Evolutionary conservation across 805 yeast genomes (phyloP).

Genomic region (Gaillardinia entomophila): DNA sequence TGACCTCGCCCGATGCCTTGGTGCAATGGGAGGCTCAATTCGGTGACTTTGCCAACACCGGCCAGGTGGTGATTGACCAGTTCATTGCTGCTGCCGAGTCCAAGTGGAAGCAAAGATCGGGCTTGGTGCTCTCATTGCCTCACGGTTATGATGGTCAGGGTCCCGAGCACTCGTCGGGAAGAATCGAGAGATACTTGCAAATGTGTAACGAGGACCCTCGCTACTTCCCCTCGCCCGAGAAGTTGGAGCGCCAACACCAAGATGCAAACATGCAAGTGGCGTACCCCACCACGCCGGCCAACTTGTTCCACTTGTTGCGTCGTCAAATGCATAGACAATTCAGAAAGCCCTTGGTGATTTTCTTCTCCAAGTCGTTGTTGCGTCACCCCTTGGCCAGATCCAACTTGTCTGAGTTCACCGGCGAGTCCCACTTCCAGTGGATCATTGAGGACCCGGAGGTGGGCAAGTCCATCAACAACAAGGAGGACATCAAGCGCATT

Average conservation of each 20-base stretch:
- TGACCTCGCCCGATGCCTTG: slow-evolving; percentile 94
- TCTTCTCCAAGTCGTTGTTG: slow-evolving; percentile 89
- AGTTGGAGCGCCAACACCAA: slow-evolving; percentile 95
- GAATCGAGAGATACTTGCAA: slow-evolving; percentile 95
- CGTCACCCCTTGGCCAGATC: slow-evolving; percentile 94
- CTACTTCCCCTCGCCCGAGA: slow-evolving; percentile 82
- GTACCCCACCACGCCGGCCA: slow-evolving; percentile 97
- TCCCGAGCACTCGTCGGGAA: slow-evolving; percentile 98
- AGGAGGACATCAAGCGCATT: slow-evolving; percentile 82
- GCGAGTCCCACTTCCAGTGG: slow-evolving; percentile 92
- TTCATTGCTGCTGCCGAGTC: slow-evolving; percentile 95
- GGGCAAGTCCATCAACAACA: slow-evolving; percentile 68
- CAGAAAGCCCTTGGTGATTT: slow-evolving; percentile 80
- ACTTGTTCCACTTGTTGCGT: slow-evolving; percentile 92
- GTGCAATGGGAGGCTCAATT: slow-evolving; percentile 99
- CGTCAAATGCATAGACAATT: slow-evolving; percentile 99
- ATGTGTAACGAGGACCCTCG: slow-evolving; percentile 95
- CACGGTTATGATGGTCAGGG: slow-evolving; percentile 99
- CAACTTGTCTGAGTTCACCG: slow-evolving; percentile 73
- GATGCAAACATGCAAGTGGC: slow-evolving; percentile 97
- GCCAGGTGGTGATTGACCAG: slow-evolving; percentile 96
- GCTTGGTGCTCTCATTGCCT: slow-evolving; percentile 89
- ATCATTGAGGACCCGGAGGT: slow-evolving; percentile 88
- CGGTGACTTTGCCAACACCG: slow-evolving; percentile 99
- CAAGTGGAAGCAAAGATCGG: slow-evolving; percentile 99